These are phyloP conservation scores for Penicillium steckii DNA, from an alignment of 495 filamentous ascomycete genomes.

Conservation along the genomic window DNA sequence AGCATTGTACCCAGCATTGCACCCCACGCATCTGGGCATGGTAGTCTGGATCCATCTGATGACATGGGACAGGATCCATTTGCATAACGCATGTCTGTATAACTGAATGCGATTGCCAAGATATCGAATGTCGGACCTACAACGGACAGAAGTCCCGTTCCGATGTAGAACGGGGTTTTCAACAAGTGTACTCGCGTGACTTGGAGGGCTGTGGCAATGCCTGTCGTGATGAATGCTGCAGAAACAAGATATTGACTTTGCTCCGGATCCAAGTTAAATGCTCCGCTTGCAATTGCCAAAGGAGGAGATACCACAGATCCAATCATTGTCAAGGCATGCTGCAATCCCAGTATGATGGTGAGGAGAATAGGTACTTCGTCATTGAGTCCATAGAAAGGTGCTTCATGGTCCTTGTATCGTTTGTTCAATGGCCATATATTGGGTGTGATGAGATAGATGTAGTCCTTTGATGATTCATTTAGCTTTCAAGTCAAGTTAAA, in stretches of 20 bases:
- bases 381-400: slow-evolving; percentile 84
- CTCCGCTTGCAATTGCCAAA: slow-evolving; percentile 67
- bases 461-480: slow-evolving; percentile 48
- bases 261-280: slow-evolving; percentile 59
- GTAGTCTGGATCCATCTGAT: slow-evolving; percentile 60
- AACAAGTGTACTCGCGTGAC: slow-evolving; percentile 78
- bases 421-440: slow-evolving; percentile 73
- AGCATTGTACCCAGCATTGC: slow-evolving; percentile 70
- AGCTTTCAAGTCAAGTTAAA: neutral
- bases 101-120: slow-evolving; percentile 74
- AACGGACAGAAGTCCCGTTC: slow-evolving; percentile 79
- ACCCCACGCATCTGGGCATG: slow-evolving; percentile 81
- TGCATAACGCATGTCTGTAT: slow-evolving; percentile 71
- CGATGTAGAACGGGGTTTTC: slow-evolving; percentile 74
- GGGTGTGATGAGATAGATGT: slow-evolving; percentile 67
- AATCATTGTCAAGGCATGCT: slow-evolving; percentile 62
- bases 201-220: slow-evolving; percentile 74
- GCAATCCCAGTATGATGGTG: slow-evolving; percentile 64
- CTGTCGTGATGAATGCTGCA: slow-evolving; percentile 77
- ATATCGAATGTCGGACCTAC: slow-evolving; percentile 81
- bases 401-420: slow-evolving; percentile 51
- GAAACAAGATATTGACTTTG: slow-evolving; percentile 78
- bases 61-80: slow-evolving; percentile 69
- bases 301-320: slow-evolving; percentile 65
- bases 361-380: slow-evolving; percentile 76